Evolutionary conservation across 2,329 filamentous ascomycete genomes (phyloP).

Genomic region (Claviceps citrina): DNA sequence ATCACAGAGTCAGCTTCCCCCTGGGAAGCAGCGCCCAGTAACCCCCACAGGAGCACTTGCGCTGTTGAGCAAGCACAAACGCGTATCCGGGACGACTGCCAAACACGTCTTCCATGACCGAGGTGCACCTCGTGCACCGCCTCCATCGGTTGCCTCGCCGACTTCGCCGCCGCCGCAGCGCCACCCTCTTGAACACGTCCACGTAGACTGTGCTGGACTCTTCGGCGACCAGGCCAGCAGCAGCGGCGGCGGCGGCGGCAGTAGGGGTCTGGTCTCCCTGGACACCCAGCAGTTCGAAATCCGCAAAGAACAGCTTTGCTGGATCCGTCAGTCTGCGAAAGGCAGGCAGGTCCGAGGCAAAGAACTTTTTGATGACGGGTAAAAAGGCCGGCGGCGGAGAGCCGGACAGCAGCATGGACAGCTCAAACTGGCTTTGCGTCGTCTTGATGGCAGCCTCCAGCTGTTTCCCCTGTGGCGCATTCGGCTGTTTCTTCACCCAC

Average conservation of each 20-base stretch:
- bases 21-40: conserved; percentile 32
- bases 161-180: conserved; percentile 25
- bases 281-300: conserved; percentile 55
- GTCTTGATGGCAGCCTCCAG: conserved; percentile 29
- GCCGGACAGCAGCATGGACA: conserved; percentile 34
- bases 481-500: conserved; percentile 30
- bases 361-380: conserved; percentile 47
- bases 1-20: conserved; percentile 14
- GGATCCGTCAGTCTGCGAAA: conserved; percentile 48
- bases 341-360: conserved; percentile 41
- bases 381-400: conserved; percentile 32
- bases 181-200: conserved; percentile 43
- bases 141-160: conserved; percentile 18
- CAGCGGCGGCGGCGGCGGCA: too few relatives aligned
- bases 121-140: conserved; percentile 40
- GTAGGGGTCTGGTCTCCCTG: conserved; percentile 40
- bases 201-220: conserved; percentile 26
- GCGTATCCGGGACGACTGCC: conserved; percentile 32
- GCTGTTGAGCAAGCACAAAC: conserved; percentile 39
- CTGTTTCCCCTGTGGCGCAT: conserved; percentile 28
- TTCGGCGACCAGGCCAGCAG: conserved; percentile 27
- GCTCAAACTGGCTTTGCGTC: conserved; percentile 34
- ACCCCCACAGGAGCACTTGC: conserved; percentile 39
- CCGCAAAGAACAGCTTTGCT: conserved; percentile 54
- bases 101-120: conserved; percentile 47